Base-by-base conservation (phyloP, 805 yeast genomes). In the Cyberlindnera bimundalis region DNA sequence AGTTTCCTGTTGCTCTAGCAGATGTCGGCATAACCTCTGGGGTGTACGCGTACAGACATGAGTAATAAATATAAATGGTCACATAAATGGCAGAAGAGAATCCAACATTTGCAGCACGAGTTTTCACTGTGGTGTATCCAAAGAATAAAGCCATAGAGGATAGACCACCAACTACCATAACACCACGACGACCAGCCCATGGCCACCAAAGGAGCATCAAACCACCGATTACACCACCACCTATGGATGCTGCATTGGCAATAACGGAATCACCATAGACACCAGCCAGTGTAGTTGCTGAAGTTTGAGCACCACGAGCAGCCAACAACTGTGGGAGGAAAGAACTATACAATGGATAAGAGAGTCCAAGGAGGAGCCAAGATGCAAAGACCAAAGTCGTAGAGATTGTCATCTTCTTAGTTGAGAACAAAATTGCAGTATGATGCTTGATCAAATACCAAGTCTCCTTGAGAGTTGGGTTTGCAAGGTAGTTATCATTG, bases 41-140 rank as follows among this genome's bases (percentile, higher is more conserved):
- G 2, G 84, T 78, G 52, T 77, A 79, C 3, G 84, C 84, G 53
- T 78, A 80, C 16, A 80, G 62, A 28, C 77, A 74, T 1, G 81
- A 81, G 56, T 75, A 78, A 52, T 74, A 75, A 40, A 78, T 68
- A 56, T 68, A 63, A 35, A 71, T 51, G 28, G 62, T 57, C 42
- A 70, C 55, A 40, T 73, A 40, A 10, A 40, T 47, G n/a, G 53
- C 50, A 25, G 30, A 42, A 15, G 67, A 60, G 33, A 70, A 61
- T 6, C 67, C 74, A 42, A 79, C 77, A 50, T 76, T 76, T 60
- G 72, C 72, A 8, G 23, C 65, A 33, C 74, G 64, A 1, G 79
- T 70, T 50, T 70, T 70, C n/a, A 79, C 79, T 3, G 80, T 74
- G 13, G 86, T 80, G 43, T 81, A 79, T 23, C 78, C 79, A 53